These are phyloP conservation scores for Chrysosporium queenslandicum DNA, from an alignment of 2,329 filamentous ascomycete genomes.

Conservation along the genomic window DNA sequence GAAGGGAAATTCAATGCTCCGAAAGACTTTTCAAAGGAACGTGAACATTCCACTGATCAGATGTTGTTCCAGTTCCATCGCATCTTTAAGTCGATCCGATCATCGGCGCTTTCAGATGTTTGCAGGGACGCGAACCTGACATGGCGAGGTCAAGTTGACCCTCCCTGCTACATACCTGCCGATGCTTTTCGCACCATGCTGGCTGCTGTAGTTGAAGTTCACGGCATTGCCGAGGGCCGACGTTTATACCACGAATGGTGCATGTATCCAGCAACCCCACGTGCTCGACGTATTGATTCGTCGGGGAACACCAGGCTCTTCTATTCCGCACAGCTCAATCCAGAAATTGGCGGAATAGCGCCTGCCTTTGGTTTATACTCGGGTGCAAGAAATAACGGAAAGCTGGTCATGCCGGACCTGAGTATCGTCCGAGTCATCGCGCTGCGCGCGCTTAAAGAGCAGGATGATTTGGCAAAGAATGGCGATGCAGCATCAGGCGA, in stretches of 20 bases:
- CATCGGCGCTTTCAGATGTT: slow-evolving; percentile 25
- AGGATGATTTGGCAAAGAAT: neutral
- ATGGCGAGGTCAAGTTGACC: slow-evolving; percentile 18
- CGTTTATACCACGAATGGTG: slow-evolving; percentile 43
- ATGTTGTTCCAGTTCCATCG: slow-evolving; percentile 24
- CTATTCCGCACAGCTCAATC: neutral
- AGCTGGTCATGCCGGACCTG: slow-evolving; percentile 27
- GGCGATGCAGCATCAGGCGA: neutral
- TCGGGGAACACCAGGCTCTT: slow-evolving; percentile 1
- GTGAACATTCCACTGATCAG: slow-evolving; percentile 8
- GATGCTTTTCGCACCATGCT: slow-evolving; percentile 45
- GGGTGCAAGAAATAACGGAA: slow-evolving; percentile 21
- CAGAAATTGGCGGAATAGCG: neutral
- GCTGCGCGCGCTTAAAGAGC: slow-evolving; percentile 27
- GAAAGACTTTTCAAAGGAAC: slow-evolving; percentile 11
- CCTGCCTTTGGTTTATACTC: slow-evolving; percentile 14
- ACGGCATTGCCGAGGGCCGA: slow-evolving; percentile 41
- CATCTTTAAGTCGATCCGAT: slow-evolving; percentile 26
- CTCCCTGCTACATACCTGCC: slow-evolving; percentile 26
- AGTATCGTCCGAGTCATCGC: slow-evolving; percentile 32
- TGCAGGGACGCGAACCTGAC: slow-evolving; percentile 19
- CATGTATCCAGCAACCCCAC: slow-evolving; percentile 21
- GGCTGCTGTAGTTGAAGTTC: slow-evolving; percentile 43
- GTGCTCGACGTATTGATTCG: slow-evolving; percentile 15
- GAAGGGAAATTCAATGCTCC: slow-evolving; percentile 28